Percentiles rank a stretch among this genome's conserved stretches.
phyloP scores from a whole-genome alignment of 2,329 filamentous ascomycete species.

The Fusarium sublunatum region DNA sequence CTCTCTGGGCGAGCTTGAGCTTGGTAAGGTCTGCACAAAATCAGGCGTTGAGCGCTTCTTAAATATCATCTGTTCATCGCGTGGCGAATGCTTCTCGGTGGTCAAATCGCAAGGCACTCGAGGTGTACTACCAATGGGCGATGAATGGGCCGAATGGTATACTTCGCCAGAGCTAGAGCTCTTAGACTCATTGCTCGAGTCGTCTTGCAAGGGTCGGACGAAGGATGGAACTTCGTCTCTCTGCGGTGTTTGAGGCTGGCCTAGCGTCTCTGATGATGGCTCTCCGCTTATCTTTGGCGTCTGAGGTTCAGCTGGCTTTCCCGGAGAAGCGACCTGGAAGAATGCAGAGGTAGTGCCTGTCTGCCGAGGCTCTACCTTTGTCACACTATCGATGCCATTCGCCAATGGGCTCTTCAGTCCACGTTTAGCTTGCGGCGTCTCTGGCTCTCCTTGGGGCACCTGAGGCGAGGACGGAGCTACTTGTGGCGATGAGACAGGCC shows the following conservation, averaged over 20 bases:
- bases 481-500: constrained; percentile 32
- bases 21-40: constrained; percentile 34
- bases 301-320: constrained; percentile 12
- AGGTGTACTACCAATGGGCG: constrained; percentile 26
- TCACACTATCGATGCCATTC: constrained; percentile 11
- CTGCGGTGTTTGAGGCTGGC: constrained; percentile 16
- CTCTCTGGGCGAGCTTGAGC: constrained; percentile 31
- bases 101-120: constrained; percentile 26
- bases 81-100: constrained; percentile 7
- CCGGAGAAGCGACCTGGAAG: constrained; percentile 15
- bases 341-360: constrained; percentile 24
- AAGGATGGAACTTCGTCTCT: constrained; percentile 32
- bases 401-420: constrained; percentile 12
- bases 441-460: constrained; percentile 15
- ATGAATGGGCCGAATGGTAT: constrained; percentile 41
- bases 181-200: constrained; percentile 36
- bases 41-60: constrained; percentile 8
- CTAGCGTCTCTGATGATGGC: neutral
- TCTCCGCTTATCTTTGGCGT: neutral
- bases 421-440: constrained; percentile 24
- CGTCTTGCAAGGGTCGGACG: constrained; percentile 31
- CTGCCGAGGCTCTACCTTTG: constrained; percentile 5
- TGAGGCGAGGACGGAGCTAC: constrained; percentile 34
- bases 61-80: neutral
- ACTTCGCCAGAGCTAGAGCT: constrained; percentile 31